Base-by-base conservation (phyloP, 805 yeast species). In the Wickerhamiella lipophila region DNA sequence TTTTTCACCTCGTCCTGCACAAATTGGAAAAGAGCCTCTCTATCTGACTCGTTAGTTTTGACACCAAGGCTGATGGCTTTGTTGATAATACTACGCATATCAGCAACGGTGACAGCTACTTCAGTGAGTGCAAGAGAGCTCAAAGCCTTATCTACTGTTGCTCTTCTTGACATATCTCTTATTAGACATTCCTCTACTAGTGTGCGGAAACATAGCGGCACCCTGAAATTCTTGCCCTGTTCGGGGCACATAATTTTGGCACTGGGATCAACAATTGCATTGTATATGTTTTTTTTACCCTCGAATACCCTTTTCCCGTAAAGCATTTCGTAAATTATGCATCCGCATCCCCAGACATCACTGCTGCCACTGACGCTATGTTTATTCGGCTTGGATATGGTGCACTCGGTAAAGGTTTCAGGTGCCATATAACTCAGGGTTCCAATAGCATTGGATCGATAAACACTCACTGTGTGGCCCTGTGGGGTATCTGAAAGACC, bases 371-470 rank as follows among this genome's bases (percentile, higher is more conserved):
- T 96, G 13, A 88, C 94, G 63, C 77, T 83, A 89, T 34, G 32
- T 29, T 32, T 32, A 21, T 42, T 42, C 8, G 48, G 38, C 15
- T 39, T 42, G 27, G 45, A 22, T 13, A 30, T n/a, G 6, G 39
- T 51, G 52, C 71, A 76, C 63, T 82, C 94, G 41, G 81, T 72
- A 51, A 89, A 67, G 0, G 96, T 84, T 64, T 89, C 98, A 0
- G 98, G 98, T 0, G 98, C 96, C 97, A 89, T 92, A 63, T 89
- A 92, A 62, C 83, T 86, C 1, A 96, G 95, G 0, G 98, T 89
- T 3, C 98, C 98, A 47, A 87, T 81, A 61, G 86, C 96, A 5
- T 86, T 76, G 52, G 85, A 94, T 50, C 96, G 73, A 60, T 88
- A 88, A 16, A 89, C 76, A 57, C 92, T 89, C 18, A 84, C 79